Evolutionary conservation across 768 basidiomycete genomes (phyloP), one percentile per base, ranked within the genome.

Genomic region (Brasilioporus rufonigricans): DNA sequence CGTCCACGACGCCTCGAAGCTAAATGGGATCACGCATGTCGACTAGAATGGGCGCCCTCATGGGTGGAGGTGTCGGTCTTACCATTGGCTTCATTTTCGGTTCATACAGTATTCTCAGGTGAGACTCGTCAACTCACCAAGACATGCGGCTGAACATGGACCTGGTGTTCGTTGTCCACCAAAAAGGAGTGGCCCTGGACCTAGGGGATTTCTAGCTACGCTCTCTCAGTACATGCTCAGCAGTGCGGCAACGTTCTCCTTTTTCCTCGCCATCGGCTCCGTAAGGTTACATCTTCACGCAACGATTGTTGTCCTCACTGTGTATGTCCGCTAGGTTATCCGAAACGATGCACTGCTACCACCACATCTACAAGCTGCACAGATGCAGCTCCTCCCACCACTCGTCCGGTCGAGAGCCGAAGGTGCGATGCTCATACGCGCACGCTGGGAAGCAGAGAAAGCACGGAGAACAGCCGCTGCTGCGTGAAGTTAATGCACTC

Each of bases 31-130:
- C 44, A 36, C 54, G 39, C 44, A 32, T 49, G 31, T 62, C 55
- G 55, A 57, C n/a, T 61, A 93, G 91, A 71, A 93, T 93, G 91
- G 91, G 91, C 63, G 92, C 91, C 43, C 73, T 91, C 54, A 93
- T 93, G 91, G 91, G 91, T 52, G 90, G 87, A 62, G 91, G 92
- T 55, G 95, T 98, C 50, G 96, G 96, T 13, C 80, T 97, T 44
- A 96, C 94, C 32, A 97, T 98, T 67, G 96, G 97, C 18, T 98
- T 98, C 75, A 86, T 99, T 56, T 98, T 98, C 66, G 96, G 96
- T 40, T 86, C 88, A 26, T 97, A 89, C 77, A 93, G 86, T 63
- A 91, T 98, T 67, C 73, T 98, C 41, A 79, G 93, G 94, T 91
- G 62, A 65, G 87, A 24, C 40, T 26, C n/a, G 21, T 29, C 26